These are phyloP conservation scores for Tillandsia leiboldiana DNA, from an alignment of 176 grass and related monocot species.

Conservation along the genomic window DNA sequence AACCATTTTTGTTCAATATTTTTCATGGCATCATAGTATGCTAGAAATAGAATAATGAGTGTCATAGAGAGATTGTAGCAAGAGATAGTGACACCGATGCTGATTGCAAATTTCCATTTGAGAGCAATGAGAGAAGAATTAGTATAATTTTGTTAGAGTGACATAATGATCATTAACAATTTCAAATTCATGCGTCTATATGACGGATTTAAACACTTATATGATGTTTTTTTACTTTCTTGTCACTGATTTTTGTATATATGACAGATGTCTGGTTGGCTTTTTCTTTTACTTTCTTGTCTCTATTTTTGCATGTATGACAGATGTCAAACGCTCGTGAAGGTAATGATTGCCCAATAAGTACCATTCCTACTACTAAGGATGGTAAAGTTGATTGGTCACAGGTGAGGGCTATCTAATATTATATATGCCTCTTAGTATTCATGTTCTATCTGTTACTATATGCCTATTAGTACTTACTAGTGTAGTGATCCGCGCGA, in stretches of 20 bases:
- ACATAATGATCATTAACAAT: not conserved
- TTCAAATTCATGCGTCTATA: too few species aligned
- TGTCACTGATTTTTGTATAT: not conserved
- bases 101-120: too few species aligned
- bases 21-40: too few species aligned
- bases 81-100: too few species aligned
- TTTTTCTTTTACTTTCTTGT: not conserved
- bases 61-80: too few species aligned
- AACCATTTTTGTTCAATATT: too few species aligned
- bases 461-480: not conserved
- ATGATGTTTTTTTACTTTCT: too few species aligned
- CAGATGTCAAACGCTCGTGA: constrained; percentile 74
- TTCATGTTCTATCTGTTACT: constrained; percentile 1
- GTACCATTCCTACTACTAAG: constrained; percentile 70
- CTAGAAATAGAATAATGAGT: too few species aligned
- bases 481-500: too few species aligned
- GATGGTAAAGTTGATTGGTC: constrained; percentile 95
- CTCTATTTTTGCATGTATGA: constrained; percentile 25
- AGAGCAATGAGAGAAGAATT: too few species aligned
- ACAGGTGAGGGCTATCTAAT: constrained; percentile 46
- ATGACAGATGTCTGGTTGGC: not conserved
- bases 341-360: constrained; percentile 44
- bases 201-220: too few species aligned
- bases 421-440: not conserved
- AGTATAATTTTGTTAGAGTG: too few species aligned